Evolutionary conservation across 345 rosid species (phyloP).

Genomic region (Cardiospermum halicacabum): DNA sequence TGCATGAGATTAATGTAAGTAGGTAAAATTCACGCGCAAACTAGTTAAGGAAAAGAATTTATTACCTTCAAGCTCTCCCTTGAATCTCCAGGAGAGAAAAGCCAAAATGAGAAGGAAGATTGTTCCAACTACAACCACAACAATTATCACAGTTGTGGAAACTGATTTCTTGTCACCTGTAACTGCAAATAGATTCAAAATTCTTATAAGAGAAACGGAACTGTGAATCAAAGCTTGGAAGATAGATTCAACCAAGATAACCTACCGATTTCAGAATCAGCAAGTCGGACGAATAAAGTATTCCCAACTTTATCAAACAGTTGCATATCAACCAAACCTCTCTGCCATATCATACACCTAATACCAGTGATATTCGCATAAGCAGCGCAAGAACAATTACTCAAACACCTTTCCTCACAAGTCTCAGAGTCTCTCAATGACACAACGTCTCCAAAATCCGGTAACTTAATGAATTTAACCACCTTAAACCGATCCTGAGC

Average conservation of each 20-base stretch:
- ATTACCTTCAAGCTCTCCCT: conserved; percentile 41
- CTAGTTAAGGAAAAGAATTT: background rate
- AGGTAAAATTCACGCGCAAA: background rate
- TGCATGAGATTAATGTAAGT: background rate
- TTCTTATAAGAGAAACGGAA: background rate
- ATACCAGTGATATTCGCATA: conserved; percentile 34
- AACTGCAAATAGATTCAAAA: conserved; percentile 1
- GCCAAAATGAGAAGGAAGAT: conserved; percentile 26
- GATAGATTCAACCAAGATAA: background rate
- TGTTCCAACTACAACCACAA: conserved; percentile 34
- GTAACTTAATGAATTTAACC: conserved; percentile 28
- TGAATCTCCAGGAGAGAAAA: conserved; percentile 45
- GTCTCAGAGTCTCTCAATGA: background rate
- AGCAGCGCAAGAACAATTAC: conserved; percentile 62
- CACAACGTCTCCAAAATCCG: conserved; percentile 25
- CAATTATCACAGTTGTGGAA: conserved; percentile 34
- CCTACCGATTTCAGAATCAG: conserved; percentile 56
- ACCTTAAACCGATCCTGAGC: conserved; percentile 27
- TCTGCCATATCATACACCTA: conserved; percentile 61
- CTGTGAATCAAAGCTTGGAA: background rate
- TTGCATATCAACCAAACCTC: conserved; percentile 50
- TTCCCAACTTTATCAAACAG: conserved; percentile 30
- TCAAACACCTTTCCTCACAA: conserved; percentile 17
- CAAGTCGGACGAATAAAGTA: conserved; percentile 42
- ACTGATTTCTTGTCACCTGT: conserved; percentile 31